Evolutionary conservation across 345 rosid genomes (phyloP), one percentile per base, ranked within the genome.

Genomic region (Geranium rotundifolium): DNA sequence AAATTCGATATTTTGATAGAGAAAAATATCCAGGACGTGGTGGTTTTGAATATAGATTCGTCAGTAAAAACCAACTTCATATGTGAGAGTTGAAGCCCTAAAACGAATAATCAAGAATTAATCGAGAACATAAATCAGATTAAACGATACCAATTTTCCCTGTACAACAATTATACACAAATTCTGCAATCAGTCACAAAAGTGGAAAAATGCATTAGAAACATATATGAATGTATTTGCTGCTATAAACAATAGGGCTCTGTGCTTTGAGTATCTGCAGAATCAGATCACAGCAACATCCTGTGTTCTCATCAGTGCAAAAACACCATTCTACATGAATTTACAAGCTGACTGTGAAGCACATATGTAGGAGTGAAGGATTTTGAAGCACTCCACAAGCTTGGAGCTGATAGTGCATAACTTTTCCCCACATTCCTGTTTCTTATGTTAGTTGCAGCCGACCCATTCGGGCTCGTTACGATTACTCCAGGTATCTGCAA

Each of bases 401-500:
- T 66, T 18, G 64, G 65, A 5, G 73, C 69, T 1, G 79, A 72
- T 54, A 67, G 60, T 27, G n/a, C 49, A 10, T 37, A 59, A 50
- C 59, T 65, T 56, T 69, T 76, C 18, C 39, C 23, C 7, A 68
- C 65, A 72, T 71, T 72, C 57, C 71, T 76, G 69, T 62, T 80
- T 67, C 71, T 73, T 46, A 66, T 70, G 67, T 65, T 62, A 17
- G 64, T 59, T 31, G 73, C 0, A 6, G 80, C 60, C 13, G 76
- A 58, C 23, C 81, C 75, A 17, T 75, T 77, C 60, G 58, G 71
- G 18, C 69, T 34, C 14, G 67, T 56, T 15, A 15, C 29, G 46
- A 57, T 71, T 57, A 66, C 77, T 30, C 79, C 63, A 4, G 81
- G 78, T 29, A 70, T 59, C 63, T 59, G 72, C 73, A 69, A 62